Evolutionary conservation across 2,329 filamentous ascomycete genomes (phyloP).

Genomic region (Trichoderma cornu-damae): DNA sequence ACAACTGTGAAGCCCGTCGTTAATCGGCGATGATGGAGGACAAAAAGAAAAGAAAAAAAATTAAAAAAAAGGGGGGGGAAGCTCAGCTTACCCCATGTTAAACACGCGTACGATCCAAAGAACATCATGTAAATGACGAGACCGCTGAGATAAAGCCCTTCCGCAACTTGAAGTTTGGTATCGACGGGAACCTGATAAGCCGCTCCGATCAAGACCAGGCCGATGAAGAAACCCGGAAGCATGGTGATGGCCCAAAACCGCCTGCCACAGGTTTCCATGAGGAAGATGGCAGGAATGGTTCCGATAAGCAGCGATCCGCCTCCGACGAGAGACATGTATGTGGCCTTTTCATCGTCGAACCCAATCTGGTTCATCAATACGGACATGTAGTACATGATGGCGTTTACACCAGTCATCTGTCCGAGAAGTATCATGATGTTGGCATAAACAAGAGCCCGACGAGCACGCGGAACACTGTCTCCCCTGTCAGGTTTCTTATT

Average conservation of each 20-base stretch:
- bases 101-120: slow-evolving; percentile 60
- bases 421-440: slow-evolving; percentile 67
- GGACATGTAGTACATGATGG: slow-evolving; percentile 68
- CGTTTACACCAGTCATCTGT: slow-evolving; percentile 66
- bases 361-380: slow-evolving; percentile 63
- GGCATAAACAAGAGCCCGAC: slow-evolving; percentile 60
- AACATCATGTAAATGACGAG: slow-evolving; percentile 64
- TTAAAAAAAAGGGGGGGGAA: not conserved
- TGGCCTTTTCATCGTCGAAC: slow-evolving; percentile 56
- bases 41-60: not conserved
- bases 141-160: slow-evolving; percentile 62
- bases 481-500: too few species aligned
- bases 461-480: slow-evolving; percentile 52
- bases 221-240: slow-evolving; percentile 67
- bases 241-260: slow-evolving; percentile 71
- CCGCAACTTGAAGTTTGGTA: slow-evolving; percentile 43
- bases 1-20: slow-evolving; percentile 40
- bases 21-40: not conserved
- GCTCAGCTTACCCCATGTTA: slow-evolving; percentile 48
- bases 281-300: slow-evolving; percentile 62
- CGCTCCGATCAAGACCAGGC: slow-evolving; percentile 60
- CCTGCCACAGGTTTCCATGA: slow-evolving; percentile 67
- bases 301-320: slow-evolving; percentile 62
- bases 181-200: slow-evolving; percentile 53
- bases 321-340: slow-evolving; percentile 71